Base-by-base conservation (phyloP, 1,284 basidiomycete genomes). In the Uromyces viciae-fabae region DNA sequence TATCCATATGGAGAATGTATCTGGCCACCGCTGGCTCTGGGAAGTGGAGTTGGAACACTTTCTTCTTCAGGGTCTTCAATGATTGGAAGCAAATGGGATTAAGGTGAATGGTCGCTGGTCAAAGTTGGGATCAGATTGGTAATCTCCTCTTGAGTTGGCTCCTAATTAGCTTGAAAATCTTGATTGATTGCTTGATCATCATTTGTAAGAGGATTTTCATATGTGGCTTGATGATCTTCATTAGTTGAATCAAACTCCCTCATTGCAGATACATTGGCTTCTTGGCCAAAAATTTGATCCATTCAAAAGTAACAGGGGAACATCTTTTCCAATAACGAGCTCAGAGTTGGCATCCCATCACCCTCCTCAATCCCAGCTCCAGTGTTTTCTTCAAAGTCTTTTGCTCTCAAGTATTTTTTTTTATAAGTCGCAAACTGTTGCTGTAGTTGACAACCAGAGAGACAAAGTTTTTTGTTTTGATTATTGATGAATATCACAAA, bases 401-500 rank as follows among this genome's bases (percentile, higher is more conserved):
- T 46, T 31, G 43, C 25, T 17, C 22, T 28, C 1, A 22, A 2
- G 36, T 43, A 72, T 15, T 43, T 43, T 28, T 72, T 72, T 31
- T 52, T 72, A 46, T 72, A 72, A 19, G 38, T 42, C 40, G 40
- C 22, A 19, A 66, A 19, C 11, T 25, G 15, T 17, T 31, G 14
- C 9, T 42, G 14, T 25, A 66, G 36, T 66, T 66, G 38, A n/a
- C 33, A 42, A 9, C 64, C 64, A 42, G 36, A n/a, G 5, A 66
- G 38, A 19, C 43, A 8, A 14, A 66, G 64, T 8, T 19, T 22
- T 3, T n/a, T 36, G 22, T 31, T 40, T 9, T 36, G 43, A 9
- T 33, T 14, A 33, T 72, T 72, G 43, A 72, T 31, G 19, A 49
- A 72, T 9, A 46, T 72, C 2, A 46, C 69, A 52, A 72, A 72